These are phyloP conservation scores for Postia placenta DNA, from an alignment of 768 basidiomycete genomes.

Conservation along the genomic window DNA sequence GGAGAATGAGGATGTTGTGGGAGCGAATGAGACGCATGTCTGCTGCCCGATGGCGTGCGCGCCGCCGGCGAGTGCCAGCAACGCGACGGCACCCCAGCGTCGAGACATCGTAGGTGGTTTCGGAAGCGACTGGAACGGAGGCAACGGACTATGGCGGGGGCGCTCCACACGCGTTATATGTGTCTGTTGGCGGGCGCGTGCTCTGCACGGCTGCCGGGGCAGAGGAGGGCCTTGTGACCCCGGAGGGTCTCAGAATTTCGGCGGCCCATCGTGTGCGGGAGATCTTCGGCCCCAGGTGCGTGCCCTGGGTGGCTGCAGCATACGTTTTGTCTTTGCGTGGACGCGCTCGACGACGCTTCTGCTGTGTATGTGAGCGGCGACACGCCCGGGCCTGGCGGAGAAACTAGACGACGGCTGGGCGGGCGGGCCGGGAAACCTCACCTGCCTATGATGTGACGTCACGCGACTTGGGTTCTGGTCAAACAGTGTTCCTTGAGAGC, in stretches of 20 bases:
- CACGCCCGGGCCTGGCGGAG: not conserved
- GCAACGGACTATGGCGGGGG: not conserved
- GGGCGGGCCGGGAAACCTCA: constrained; percentile 7
- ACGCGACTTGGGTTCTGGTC: not conserved
- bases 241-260: constrained; percentile 1
- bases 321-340: not conserved
- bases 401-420: not conserved
- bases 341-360: not conserved
- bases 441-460: constrained; percentile 6
- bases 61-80: constrained; percentile 11
- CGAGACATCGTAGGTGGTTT: constrained; percentile 1
- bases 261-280: constrained; percentile 2
- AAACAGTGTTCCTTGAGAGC: no score
- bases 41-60: constrained; percentile 42
- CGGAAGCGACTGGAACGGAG: no score
- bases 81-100: constrained; percentile 7
- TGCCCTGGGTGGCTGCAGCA: not conserved
- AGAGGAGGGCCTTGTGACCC: constrained; percentile 16
- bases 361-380: not conserved
- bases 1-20: constrained; percentile 29
- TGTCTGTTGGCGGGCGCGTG: not conserved
- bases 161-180: constrained; percentile 1
- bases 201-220: not conserved
- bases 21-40: constrained; percentile 40
- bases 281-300: constrained; percentile 8